A percentile compares a stretch with the other conserved stretches of the same genome.
Conservation (phyloP, 306 rosid species). For the Begonia peltatifolia region DNA sequence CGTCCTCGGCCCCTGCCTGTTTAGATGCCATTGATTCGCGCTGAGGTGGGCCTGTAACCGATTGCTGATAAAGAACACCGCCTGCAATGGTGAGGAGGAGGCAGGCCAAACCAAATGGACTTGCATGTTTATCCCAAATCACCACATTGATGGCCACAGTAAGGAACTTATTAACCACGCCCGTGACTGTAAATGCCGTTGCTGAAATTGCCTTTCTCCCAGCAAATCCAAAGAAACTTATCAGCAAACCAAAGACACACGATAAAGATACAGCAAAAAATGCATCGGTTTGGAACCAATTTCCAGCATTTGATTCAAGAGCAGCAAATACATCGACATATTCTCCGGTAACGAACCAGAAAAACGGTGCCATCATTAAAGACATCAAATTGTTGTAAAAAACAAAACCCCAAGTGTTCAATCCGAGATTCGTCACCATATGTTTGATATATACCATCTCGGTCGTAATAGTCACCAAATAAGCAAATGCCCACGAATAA, state of each 20-base stretch:
- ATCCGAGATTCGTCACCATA: conserved; percentile 55
- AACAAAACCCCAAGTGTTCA: conserved; percentile 72
- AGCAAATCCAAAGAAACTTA: too few relatives aligned
- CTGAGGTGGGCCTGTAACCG: conserved; percentile 1
- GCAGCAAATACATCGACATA: too few relatives aligned
- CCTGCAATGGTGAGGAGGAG: conserved; percentile 60
- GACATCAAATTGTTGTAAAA: conserved; percentile 64
- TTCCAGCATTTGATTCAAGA: not conserved
- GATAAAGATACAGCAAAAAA: conserved; percentile 57
- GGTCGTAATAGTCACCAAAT: conserved; percentile 52
- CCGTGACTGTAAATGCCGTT: conserved; percentile 65
- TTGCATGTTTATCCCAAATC: conserved; percentile 65
- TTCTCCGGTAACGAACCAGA: too few relatives aligned
- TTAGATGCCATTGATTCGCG: too few relatives aligned
- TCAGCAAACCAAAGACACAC: conserved; percentile 46
- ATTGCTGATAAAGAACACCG: conserved; percentile 59
- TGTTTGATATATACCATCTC: conserved; percentile 79
- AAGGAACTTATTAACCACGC: conserved; percentile 59
- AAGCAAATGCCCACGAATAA: conserved; percentile 58
- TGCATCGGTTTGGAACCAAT: conserved; percentile 42
- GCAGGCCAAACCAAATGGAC: conserved; percentile 53
- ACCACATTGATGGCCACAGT: conserved; percentile 56
- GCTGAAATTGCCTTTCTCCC: conserved; percentile 27
- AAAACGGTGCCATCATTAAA: conserved; percentile 39
- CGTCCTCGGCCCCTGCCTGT: too few relatives aligned